These are phyloP conservation scores for Suillus lakei DNA, from an alignment of 768 basidiomycete species.

Conservation along the genomic window DNA sequence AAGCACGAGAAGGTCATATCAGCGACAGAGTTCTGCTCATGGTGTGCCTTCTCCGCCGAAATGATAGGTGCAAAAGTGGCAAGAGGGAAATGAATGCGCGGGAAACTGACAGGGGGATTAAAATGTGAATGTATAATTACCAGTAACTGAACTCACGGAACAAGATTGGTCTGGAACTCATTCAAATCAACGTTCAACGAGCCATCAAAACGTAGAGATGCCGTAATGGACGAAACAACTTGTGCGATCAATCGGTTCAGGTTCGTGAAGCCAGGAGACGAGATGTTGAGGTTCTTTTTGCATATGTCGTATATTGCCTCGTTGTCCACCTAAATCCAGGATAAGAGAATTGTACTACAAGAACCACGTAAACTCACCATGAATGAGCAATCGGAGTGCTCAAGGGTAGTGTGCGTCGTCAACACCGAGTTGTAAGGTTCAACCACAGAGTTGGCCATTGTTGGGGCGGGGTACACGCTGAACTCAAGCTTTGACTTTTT, in stretches of 20 bases:
- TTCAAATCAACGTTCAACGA: conserved; percentile 78
- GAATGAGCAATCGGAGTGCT: conserved; percentile 99
- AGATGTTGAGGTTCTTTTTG: conserved; percentile 91
- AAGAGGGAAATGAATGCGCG: conserved; percentile 97
- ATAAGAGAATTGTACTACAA: conserved; percentile 12
- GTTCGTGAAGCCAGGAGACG: conserved; percentile 91
- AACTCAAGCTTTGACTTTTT: conserved; percentile 99
- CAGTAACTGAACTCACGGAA: conserved; percentile 68
- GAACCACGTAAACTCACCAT: conserved; percentile 62
- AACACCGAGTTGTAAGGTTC: conserved; percentile 98
- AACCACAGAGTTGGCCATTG: conserved; percentile 92
- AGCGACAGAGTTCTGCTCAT: conserved; percentile 96
- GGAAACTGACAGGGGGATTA: conserved; percentile 63
- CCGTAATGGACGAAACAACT: conserved; percentile 97
- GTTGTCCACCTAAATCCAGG: conserved; percentile 66
- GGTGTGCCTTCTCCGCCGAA: conserved; percentile 91
- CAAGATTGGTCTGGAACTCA: conserved; percentile 99
- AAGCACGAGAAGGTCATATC: conserved; percentile 97
- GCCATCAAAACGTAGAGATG: conserved; percentile 76
- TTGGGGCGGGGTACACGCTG: conserved; percentile 94
- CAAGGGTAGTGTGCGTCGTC: conserved; percentile 97
- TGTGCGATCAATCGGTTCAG: conserved; percentile 97
- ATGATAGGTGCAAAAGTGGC: conserved; percentile 96
- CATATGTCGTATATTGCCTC: conserved; percentile 78
- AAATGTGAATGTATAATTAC: conserved; percentile 6